Evolutionary conservation across 495 filamentous ascomycete species (phyloP).

Genomic region (Neurospora sp.): DNA sequence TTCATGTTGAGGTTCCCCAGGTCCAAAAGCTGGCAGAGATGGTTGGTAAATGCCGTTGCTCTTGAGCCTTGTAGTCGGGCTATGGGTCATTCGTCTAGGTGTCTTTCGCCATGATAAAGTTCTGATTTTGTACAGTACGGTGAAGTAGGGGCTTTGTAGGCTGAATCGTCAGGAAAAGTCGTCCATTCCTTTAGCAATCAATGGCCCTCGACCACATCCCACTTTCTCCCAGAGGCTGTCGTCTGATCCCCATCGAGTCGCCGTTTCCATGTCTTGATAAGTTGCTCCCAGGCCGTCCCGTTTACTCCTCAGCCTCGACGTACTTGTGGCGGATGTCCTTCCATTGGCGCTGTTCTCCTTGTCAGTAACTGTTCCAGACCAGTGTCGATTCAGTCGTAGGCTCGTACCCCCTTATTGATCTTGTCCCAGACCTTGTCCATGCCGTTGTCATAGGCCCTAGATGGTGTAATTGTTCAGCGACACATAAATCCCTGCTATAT

Average conservation of each 20-base stretch:
- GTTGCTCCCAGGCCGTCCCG: not conserved
- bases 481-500: not conserved
- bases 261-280: not conserved
- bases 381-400: not conserved
- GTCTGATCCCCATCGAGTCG: not conserved
- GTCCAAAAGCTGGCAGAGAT: not conserved
- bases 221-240: not conserved
- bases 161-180: not conserved
- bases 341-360: conserved; percentile 78
- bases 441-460: conserved; percentile 63
- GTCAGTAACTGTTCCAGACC: conserved; percentile 17
- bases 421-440: conserved; percentile 82
- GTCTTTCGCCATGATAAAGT: not conserved
- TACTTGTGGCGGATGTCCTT: conserved; percentile 95
- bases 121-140: not conserved
- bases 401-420: conserved; percentile 72
- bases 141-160: not conserved
- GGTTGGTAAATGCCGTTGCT: not conserved
- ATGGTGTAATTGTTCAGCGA: conserved; percentile 13
- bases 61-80: not conserved
- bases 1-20: not conserved
- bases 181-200: not conserved
- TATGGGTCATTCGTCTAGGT: not conserved
- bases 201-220: not conserved
- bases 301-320: conserved; percentile 42